These are phyloP conservation scores for Tolypocladium endophyticum DNA, from an alignment of 2,329 filamentous ascomycete genomes.

Conservation along the genomic window DNA sequence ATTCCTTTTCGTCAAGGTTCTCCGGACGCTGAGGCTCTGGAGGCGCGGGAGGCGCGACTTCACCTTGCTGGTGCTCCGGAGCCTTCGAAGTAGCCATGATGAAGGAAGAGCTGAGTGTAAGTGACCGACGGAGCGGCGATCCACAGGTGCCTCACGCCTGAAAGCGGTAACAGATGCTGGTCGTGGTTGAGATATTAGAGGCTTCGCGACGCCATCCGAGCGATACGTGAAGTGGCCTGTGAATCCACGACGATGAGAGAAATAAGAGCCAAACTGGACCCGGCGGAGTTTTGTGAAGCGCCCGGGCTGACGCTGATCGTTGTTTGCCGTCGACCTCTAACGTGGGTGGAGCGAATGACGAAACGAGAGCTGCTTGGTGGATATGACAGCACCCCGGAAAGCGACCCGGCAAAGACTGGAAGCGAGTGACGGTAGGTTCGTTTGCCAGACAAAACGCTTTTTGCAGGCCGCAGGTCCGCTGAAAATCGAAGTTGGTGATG, in stretches of 20 bases:
- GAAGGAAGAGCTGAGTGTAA: background rate
- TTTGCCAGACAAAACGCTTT: background rate
- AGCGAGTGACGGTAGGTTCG: background rate
- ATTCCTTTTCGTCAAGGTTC: slow-evolving; percentile 12
- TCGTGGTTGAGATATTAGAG: background rate
- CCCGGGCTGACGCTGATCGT: background rate
- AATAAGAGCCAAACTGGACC: background rate
- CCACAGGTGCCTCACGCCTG: background rate
- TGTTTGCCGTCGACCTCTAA: background rate
- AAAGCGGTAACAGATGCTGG: background rate
- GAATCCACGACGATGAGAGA: background rate
- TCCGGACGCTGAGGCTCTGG: slow-evolving; percentile 3
- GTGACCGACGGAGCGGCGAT: background rate
- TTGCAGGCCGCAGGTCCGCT: background rate
- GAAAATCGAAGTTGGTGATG: background rate
- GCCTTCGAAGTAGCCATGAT: background rate
- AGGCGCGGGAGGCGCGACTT: background rate
- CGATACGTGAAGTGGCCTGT: background rate
- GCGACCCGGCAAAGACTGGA: background rate
- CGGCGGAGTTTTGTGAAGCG: background rate
- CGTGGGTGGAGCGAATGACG: background rate
- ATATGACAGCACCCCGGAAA: background rate
- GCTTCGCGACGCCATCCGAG: background rate
- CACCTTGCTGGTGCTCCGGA: background rate
- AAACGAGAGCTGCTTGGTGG: background rate